Percentiles rank a stretch among this genome's conserved stretches.
Evolutionary conservation across 345 rosid genomes (phyloP).

Genomic region (Diplotaxis tenuifolia): DNA sequence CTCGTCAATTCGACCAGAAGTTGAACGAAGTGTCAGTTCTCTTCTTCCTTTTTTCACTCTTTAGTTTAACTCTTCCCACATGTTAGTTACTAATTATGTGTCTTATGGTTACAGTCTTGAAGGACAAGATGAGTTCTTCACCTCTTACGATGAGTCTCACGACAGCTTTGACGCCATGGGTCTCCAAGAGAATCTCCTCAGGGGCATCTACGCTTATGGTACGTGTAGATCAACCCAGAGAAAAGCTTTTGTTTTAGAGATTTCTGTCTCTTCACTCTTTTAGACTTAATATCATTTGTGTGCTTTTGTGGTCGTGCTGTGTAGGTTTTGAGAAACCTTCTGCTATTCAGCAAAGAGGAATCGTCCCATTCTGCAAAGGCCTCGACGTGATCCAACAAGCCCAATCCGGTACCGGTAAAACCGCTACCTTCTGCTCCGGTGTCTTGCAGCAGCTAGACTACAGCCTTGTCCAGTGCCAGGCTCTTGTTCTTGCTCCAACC

Average conservation of each 20-base stretch:
- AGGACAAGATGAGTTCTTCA: slow-evolving; percentile 64
- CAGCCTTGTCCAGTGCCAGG: slow-evolving; percentile 62
- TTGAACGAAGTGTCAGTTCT: slow-evolving; percentile 60
- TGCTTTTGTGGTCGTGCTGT: background rate
- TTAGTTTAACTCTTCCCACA: background rate
- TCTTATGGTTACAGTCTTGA: slow-evolving; percentile 46
- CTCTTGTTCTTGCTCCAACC: slow-evolving; percentile 73
- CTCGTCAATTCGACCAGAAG: slow-evolving; percentile 62
- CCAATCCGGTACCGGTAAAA: slow-evolving; percentile 80
- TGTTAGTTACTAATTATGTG: background rate
- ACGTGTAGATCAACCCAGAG: background rate
- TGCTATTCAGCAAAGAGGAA: slow-evolving; percentile 85
- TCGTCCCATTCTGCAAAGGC: slow-evolving; percentile 75
- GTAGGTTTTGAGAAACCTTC: slow-evolving; percentile 82
- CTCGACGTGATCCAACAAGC: slow-evolving; percentile 81
- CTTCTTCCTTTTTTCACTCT: background rate
- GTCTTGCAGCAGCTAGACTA: slow-evolving; percentile 74
- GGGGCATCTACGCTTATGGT: slow-evolving; percentile 87
- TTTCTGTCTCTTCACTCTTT: background rate
- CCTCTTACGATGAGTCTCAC: slow-evolving; percentile 66
- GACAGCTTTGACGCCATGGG: slow-evolving; percentile 79
- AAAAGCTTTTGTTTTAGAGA: background rate
- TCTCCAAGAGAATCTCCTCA: slow-evolving; percentile 75
- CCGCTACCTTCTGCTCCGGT: slow-evolving; percentile 79
- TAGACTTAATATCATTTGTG: no score